Conservation (phyloP, 2,329 filamentous ascomycete genomes). For the Calonectria hongkongensis region DNA sequence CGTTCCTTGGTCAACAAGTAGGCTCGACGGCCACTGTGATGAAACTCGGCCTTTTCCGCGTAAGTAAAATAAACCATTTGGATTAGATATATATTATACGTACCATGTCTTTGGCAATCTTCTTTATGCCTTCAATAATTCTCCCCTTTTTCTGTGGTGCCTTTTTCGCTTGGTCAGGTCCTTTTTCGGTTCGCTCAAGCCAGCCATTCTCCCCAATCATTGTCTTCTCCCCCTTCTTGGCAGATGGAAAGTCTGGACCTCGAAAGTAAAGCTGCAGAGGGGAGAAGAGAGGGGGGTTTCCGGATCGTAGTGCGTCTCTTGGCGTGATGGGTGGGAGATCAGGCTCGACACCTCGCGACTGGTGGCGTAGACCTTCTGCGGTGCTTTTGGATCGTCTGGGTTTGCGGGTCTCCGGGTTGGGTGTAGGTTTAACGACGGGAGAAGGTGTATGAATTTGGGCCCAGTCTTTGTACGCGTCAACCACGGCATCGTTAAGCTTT, state of each 20-base stretch:
- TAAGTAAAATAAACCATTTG: conserved; percentile 40
- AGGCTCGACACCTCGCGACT: conserved; percentile 36
- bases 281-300: conserved; percentile 60
- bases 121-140: conserved; percentile 69
- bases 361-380: conserved; percentile 49
- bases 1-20: conserved; percentile 57
- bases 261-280: conserved; percentile 66
- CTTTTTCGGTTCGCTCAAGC: conserved; percentile 67
- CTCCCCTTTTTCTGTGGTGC: conserved; percentile 61
- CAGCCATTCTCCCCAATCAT: conserved; percentile 75
- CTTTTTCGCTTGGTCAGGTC: conserved; percentile 51
- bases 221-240: conserved; percentile 68
- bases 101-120: conserved; percentile 74
- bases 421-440: conserved; percentile 42
- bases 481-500: conserved; percentile 45
- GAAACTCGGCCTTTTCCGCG: conserved; percentile 60
- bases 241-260: conserved; percentile 60
- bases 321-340: conserved; percentile 42
- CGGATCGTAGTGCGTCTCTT: conserved; percentile 15
- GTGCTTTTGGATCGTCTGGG: conserved; percentile 57
- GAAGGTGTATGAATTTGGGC: conserved; percentile 47
- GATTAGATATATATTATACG: conserved; percentile 42
- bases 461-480: conserved; percentile 56
- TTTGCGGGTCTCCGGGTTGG: conserved; percentile 45
- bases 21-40: conserved; percentile 58